Conservation (phyloP, 306 rosid species). For the Rosa lucieae region DNA sequence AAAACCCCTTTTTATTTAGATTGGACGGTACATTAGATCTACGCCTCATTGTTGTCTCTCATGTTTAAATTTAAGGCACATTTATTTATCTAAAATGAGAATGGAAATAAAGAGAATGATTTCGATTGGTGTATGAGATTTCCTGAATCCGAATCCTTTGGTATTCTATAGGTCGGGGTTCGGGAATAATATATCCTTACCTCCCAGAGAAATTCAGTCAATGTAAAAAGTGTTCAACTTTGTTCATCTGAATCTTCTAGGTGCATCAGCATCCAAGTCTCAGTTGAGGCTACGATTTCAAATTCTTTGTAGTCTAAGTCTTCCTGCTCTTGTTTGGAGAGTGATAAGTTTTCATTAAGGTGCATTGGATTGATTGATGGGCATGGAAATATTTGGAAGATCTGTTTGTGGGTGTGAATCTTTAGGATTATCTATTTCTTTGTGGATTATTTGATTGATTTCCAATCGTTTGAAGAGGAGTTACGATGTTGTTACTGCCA, state of each 20-base stretch:
- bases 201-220: no score
- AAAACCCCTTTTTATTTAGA: no score
- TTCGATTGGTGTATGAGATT: no score
- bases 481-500: not conserved
- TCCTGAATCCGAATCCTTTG: no score
- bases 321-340: not conserved
- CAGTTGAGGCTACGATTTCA: not conserved
- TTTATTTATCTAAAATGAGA: no score
- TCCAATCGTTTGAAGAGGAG: not conserved
- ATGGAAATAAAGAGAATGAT: no score
- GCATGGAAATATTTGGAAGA: not conserved
- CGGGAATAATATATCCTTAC: no score
- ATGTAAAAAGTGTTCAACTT: not conserved
- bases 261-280: not conserved
- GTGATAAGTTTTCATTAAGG: not conserved
- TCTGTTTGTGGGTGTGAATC: not conserved
- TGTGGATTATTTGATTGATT: not conserved
- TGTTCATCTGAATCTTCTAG: not conserved
- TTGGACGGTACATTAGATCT: no score
- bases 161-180: no score
- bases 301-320: not conserved
- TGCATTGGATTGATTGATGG: not conserved
- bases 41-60: no score
- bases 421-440: not conserved
- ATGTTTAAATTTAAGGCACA: no score